These are phyloP conservation scores for Fusarium sp. DNA, from an alignment of 2,329 filamentous ascomycete genomes.

Conservation along the genomic window DNA sequence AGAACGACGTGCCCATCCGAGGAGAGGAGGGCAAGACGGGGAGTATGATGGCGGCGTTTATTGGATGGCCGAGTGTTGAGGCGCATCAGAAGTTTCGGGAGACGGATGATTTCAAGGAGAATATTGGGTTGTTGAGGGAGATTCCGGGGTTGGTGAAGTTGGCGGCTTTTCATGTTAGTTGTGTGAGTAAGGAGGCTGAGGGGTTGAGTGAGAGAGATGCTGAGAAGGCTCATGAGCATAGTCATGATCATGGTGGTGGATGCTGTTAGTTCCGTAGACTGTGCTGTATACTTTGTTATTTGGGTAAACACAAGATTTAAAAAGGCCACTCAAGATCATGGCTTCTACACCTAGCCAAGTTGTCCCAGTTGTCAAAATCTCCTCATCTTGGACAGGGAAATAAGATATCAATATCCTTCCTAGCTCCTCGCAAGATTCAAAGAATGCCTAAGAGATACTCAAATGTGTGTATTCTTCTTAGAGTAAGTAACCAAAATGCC, in stretches of 20 bases:
- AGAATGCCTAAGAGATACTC: rapidly evolving
- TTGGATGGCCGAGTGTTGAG: conserved; percentile 52
- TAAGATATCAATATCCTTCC: background rate
- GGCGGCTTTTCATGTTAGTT: conserved; percentile 35
- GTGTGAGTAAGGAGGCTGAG: conserved; percentile 21
- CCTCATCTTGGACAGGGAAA: rapidly evolving
- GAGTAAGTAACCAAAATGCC: background rate
- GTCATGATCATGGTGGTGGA: conserved; percentile 17
- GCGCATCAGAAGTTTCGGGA: conserved; percentile 49
- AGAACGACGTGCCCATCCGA: conserved; percentile 44
- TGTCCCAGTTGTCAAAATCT: background rate
- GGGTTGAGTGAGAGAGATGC: conserved; percentile 9
- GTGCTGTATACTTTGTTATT: rapidly evolving
- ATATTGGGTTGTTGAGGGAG: conserved; percentile 39
- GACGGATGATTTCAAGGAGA: conserved; percentile 47
- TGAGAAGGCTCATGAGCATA: conserved; percentile 23
- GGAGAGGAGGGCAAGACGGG: conserved; percentile 42
- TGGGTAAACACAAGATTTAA: rapidly evolving
- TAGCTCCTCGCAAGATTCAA: rapidly evolving
- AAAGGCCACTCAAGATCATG: background rate
- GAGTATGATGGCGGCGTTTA: conserved; percentile 38
- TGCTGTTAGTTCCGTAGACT: conserved; percentile 5
- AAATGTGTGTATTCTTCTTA: background rate
- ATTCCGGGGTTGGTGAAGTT: conserved; percentile 37
- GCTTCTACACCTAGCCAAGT: background rate